Conservation (phyloP, 257 asterid species). For the Buddleja alternifolia region DNA sequence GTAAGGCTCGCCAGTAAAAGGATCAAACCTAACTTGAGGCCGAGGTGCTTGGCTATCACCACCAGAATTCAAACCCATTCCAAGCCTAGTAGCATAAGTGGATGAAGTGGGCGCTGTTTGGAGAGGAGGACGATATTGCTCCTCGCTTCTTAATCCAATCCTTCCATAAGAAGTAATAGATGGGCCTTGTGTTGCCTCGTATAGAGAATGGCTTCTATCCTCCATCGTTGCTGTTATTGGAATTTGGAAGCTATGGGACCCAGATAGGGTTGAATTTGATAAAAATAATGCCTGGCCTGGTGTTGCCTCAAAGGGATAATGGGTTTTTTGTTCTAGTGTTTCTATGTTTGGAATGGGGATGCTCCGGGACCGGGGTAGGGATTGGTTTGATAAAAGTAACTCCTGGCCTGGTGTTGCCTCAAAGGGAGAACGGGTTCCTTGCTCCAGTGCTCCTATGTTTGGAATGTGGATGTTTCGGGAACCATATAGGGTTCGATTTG, state of each 20-base stretch:
- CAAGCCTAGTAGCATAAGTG: constrained; percentile 40
- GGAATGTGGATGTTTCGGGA: constrained; percentile 10
- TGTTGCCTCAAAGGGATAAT: no score
- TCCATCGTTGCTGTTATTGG: constrained; percentile 37
- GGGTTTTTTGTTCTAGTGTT: no score
- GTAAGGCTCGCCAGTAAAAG: constrained; percentile 87
- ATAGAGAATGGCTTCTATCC: constrained; percentile 45
- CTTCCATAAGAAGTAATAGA: constrained; percentile 37
- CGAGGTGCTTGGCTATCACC: constrained; percentile 45
- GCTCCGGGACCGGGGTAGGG: background rate
- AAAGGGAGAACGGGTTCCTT: no score
- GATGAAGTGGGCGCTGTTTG: constrained; percentile 42
- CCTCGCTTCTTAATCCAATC: constrained; percentile 37
- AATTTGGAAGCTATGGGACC: constrained; percentile 26
- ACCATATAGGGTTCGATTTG: constrained; percentile 27
- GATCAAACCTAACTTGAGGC: constrained; percentile 74
- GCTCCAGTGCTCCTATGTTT: background rate
- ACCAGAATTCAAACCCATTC: constrained; percentile 26
- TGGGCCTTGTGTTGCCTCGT: constrained; percentile 25
- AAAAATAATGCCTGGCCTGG: no score
- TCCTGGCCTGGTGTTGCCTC: background rate
- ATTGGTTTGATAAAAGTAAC: constrained; percentile 1
- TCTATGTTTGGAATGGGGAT: no score
- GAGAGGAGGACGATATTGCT: constrained; percentile 32
- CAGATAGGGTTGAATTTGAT: background rate